A percentile compares a stretch with the other conserved stretches of the same genome.
phyloP scores from a whole-genome alignment of 345 rosid species.

The Chamaenerion angustifolium region DNA sequence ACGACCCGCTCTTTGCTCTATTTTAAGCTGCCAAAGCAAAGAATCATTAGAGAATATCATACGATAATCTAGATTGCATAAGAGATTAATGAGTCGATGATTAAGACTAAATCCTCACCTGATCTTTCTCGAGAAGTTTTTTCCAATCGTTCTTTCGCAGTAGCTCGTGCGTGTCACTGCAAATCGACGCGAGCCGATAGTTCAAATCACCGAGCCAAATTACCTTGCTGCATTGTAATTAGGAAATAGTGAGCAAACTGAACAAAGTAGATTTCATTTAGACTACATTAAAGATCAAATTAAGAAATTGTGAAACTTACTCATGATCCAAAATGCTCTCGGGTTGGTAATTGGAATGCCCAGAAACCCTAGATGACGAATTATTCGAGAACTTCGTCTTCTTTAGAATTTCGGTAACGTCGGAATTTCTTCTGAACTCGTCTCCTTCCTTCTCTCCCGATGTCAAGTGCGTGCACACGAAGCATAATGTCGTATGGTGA shows the following conservation, averaged over 20 bases:
- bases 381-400: constrained; percentile 52
- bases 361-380: constrained; percentile 17
- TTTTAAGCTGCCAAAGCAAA: constrained; percentile 32
- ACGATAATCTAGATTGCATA: neutral
- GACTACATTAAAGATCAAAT: neutral
- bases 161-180: constrained; percentile 30
- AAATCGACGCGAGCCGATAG: constrained; percentile 50
- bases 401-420: constrained; percentile 62
- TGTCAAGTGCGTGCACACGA: constrained; percentile 79
- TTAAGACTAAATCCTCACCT: constrained; percentile 22
- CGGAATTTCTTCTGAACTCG: constrained; percentile 62
- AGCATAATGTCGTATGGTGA: constrained; percentile 57
- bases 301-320: constrained; percentile 25
- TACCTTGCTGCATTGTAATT: constrained; percentile 28
- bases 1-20: constrained; percentile 65
- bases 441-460: constrained; percentile 94
- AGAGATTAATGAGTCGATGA: neutral
- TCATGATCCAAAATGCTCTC: constrained; percentile 63
- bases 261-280: too few relatives aligned
- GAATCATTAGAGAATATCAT: too few relatives aligned
- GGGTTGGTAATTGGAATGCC: constrained; percentile 17
- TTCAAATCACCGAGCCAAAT: constrained; percentile 99
- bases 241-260: too few relatives aligned
- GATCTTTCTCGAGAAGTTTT: constrained; percentile 76
- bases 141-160: constrained; percentile 59